phyloP scores from a whole-genome alignment of 2,329 filamentous ascomycete genomes.

The Cytospora paraplurivora region DNA sequence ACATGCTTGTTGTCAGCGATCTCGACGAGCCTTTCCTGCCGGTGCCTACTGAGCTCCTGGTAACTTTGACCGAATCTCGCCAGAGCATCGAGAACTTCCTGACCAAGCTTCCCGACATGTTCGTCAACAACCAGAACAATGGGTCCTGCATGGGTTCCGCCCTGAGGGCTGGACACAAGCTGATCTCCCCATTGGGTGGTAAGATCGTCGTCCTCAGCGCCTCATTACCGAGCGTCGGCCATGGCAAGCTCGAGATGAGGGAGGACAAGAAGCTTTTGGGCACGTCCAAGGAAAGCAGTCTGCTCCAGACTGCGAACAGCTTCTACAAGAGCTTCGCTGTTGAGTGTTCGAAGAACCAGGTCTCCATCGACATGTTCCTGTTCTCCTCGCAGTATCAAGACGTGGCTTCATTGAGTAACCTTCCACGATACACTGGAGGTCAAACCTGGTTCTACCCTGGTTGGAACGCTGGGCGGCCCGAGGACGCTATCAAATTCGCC shows the following conservation, averaged over 20 bases:
- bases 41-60: slow-evolving; percentile 86
- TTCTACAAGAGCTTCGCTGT: slow-evolving; percentile 99
- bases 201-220: slow-evolving; percentile 93
- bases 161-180: slow-evolving; percentile 88
- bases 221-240: slow-evolving; percentile 85
- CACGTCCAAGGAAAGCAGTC: slow-evolving; percentile 84
- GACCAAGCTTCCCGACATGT: slow-evolving; percentile 91
- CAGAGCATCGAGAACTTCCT: slow-evolving; percentile 91
- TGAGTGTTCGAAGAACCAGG: slow-evolving; percentile 98
- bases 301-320: slow-evolving; percentile 89
- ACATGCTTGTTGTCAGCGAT: slow-evolving; percentile 92
- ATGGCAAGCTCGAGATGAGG: slow-evolving; percentile 87
- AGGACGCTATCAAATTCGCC: slow-evolving; percentile 97
- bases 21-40: slow-evolving; percentile 96
- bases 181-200: slow-evolving; percentile 90
- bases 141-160: slow-evolving; percentile 95
- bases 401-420: slow-evolving; percentile 91
- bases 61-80: slow-evolving; percentile 85
- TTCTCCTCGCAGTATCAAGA: slow-evolving; percentile 97
- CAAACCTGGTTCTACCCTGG: slow-evolving; percentile 99
- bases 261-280: slow-evolving; percentile 96
- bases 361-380: slow-evolving; percentile 97
- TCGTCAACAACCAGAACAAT: slow-evolving; percentile 87
- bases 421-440: slow-evolving; percentile 93
- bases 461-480: slow-evolving; percentile 90